Conservation (phyloP, 2,329 filamentous ascomycete species). For the Lasiodiplodia sp. region DNA sequence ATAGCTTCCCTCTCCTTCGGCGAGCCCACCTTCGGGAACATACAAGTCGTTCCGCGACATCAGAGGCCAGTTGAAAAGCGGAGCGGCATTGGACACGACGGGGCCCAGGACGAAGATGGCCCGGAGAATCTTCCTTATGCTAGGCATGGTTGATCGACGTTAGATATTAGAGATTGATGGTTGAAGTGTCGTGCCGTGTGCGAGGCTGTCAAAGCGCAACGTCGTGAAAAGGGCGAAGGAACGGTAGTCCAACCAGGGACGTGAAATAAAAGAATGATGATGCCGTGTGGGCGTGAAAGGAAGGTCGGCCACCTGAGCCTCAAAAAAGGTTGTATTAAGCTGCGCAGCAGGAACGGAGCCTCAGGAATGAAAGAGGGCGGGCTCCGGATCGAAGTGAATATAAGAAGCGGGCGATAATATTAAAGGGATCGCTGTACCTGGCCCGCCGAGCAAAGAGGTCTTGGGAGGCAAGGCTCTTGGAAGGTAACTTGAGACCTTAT, state of each 20-base stretch:
- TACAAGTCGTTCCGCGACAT: constrained; percentile 6
- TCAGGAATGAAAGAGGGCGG: constrained; percentile 41
- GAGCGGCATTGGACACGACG: constrained; percentile 34
- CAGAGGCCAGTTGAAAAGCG: background rate
- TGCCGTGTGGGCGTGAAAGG: constrained; percentile 4
- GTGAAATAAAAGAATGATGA: constrained; percentile 16
- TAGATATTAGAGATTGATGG: constrained; percentile 32
- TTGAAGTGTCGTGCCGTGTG: background rate
- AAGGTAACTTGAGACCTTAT: constrained; percentile 24
- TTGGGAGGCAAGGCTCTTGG: constrained; percentile 12
- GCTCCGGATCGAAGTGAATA: constrained; percentile 17
- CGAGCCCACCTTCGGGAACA: constrained; percentile 4
- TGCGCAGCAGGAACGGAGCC: constrained; percentile 28
- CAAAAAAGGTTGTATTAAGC: constrained; percentile 13
- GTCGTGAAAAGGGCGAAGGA: constrained; percentile 1
- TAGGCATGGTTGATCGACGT: constrained; percentile 44
- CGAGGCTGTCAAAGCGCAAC: constrained; percentile 19
- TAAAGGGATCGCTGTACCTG: constrained; percentile 21
- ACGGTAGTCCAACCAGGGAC: constrained; percentile 29
- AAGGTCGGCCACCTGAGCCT: constrained; percentile 21
- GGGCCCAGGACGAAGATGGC: constrained; percentile 46
- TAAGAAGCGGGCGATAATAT: constrained; percentile 16
- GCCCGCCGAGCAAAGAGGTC: constrained; percentile 9
- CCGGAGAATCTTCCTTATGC: constrained; percentile 45
- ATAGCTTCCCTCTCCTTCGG: background rate